Percentiles rank a stretch among this genome's conserved stretches.
Evolutionary conservation across 306 rosid genomes (phyloP).

Genomic region (Sphenostylis stenocarpa): DNA sequence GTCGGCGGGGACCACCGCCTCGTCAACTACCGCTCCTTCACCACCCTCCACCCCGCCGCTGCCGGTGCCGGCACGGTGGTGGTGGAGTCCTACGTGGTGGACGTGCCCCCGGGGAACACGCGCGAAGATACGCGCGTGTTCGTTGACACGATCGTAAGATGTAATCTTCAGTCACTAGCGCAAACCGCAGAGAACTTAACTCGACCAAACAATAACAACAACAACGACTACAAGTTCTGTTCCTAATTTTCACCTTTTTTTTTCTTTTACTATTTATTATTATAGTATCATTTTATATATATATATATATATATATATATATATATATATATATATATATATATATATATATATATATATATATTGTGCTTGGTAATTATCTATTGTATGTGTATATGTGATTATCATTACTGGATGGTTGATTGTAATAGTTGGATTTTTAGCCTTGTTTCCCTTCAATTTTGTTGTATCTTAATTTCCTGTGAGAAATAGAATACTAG

Average conservation of each 20-base stretch:
- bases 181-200: constrained; percentile 68
- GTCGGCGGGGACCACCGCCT: constrained; percentile 92
- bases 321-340: background rate
- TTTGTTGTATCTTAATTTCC: background rate
- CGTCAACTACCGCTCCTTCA: constrained; percentile 73
- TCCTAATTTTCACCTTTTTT: background rate
- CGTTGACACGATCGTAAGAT: constrained; percentile 81
- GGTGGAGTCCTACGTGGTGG: constrained; percentile 88
- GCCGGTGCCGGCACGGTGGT: constrained; percentile 55
- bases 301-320: background rate
- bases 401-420: constrained; percentile 15
- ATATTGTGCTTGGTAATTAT: background rate
- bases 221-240: constrained; percentile 16
- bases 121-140: constrained; percentile 80
- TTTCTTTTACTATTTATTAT: background rate
- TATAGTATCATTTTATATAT: background rate
- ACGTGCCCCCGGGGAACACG: constrained; percentile 81
- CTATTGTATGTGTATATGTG: constrained; percentile 4
- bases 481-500: background rate
- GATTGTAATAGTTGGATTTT: background rate
- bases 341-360: constrained; percentile 2
- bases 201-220: constrained; percentile 6
- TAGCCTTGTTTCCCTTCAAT: background rate
- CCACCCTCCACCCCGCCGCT: constrained; percentile 59
- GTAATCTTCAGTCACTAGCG: constrained; percentile 90